Conservation (phyloP, 2,329 filamentous ascomycete species). For the Sordariomycetes sp. region DNA sequence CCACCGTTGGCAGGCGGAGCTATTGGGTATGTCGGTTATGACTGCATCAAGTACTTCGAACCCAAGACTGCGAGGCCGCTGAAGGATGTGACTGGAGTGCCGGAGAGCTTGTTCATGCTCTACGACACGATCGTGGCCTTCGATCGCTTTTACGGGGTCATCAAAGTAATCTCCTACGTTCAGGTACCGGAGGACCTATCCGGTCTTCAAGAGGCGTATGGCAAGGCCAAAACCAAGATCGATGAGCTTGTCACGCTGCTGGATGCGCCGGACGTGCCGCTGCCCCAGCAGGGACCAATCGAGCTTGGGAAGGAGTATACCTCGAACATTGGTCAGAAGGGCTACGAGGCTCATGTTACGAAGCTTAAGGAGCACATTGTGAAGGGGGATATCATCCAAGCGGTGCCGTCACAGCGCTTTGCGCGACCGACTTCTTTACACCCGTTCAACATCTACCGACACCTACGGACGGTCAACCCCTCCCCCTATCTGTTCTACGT, state of each 20-base stretch:
- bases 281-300: constrained; percentile 70
- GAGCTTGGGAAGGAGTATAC: constrained; percentile 67
- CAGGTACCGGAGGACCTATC: constrained; percentile 48
- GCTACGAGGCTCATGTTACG: constrained; percentile 86
- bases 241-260: constrained; percentile 61
- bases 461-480: constrained; percentile 93
- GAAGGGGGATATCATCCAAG: constrained; percentile 92
- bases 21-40: constrained; percentile 94
- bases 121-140: constrained; percentile 92
- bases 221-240: constrained; percentile 55
- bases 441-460: constrained; percentile 96
- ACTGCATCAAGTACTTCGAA: constrained; percentile 96
- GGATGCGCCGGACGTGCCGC: constrained; percentile 62
- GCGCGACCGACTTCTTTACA: constrained; percentile 83
- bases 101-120: constrained; percentile 94
- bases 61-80: constrained; percentile 86
- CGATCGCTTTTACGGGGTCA: constrained; percentile 86
- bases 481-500: constrained; percentile 97
- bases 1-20: constrained; percentile 86
- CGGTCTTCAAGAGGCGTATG: constrained; percentile 54
- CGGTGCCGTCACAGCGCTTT: constrained; percentile 89
- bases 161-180: constrained; percentile 91
- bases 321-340: constrained; percentile 82
- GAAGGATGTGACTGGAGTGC: constrained; percentile 80
- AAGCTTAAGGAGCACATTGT: constrained; percentile 84